These are phyloP conservation scores for Malassezia obtusa DNA, from an alignment of 1,284 basidiomycete species.

Conservation along the genomic window DNA sequence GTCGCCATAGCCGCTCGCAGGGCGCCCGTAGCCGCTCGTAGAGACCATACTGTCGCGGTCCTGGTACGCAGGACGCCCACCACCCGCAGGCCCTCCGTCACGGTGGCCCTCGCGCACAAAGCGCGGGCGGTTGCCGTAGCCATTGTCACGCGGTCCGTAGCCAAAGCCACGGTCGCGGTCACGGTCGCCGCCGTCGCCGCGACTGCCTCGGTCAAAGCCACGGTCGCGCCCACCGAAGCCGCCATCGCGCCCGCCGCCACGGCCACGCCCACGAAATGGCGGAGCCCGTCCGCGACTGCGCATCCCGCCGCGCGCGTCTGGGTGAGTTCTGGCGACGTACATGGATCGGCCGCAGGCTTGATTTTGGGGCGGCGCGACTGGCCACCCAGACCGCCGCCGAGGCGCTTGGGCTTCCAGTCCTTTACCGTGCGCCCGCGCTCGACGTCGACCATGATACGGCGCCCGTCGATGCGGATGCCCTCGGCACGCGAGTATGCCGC, in stretches of 20 bases:
- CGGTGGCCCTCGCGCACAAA: constrained; percentile 6
- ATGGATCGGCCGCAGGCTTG: constrained; percentile 13
- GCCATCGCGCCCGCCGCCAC: constrained; percentile 14
- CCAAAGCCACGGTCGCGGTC: constrained; percentile 3
- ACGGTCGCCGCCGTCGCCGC: background rate
- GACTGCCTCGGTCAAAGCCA: constrained; percentile 1
- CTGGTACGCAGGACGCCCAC: background rate
- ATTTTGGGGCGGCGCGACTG: constrained; percentile 53
- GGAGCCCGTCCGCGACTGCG: constrained; percentile 43
- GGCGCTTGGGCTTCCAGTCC: constrained; percentile 90
- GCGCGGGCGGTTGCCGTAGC: background rate
- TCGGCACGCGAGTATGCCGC: constrained; percentile 99
- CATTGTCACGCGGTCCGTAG: background rate
- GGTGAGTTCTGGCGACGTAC: background rate
- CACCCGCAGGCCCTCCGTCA: background rate
- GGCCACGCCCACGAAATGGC: constrained; percentile 30
- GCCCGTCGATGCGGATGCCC: constrained; percentile 85
- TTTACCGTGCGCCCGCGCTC: constrained; percentile 94
- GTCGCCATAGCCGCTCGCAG: constrained; percentile 2
- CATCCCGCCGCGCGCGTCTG: constrained; percentile 46
- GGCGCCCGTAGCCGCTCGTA: constrained; percentile 1
- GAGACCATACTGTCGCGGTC: constrained; percentile 9
- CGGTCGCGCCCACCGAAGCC: constrained; percentile 1
- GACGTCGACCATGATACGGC: constrained; percentile 90
- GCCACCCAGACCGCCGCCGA: constrained; percentile 91